A percentile compares a stretch with the other conserved stretches of the same genome.
phyloP scores from a whole-genome alignment of 2,329 filamentous ascomycete species.

The Botryotinia globosa region DNA sequence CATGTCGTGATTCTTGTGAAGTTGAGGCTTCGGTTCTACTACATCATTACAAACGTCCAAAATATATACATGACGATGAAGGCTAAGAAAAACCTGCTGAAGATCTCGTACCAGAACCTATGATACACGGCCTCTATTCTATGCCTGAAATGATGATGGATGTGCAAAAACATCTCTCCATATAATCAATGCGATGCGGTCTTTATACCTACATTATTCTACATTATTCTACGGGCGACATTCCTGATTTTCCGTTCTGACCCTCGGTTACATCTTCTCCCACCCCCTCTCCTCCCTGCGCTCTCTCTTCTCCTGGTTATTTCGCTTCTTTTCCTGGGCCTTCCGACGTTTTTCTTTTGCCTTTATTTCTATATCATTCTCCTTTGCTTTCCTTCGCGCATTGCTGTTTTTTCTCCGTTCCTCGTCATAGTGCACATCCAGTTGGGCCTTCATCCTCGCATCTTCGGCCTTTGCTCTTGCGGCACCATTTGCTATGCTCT shows the following conservation, averaged over 20 bases:
- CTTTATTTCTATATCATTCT: background rate
- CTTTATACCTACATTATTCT: background rate
- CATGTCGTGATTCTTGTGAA: background rate
- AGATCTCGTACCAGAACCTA: background rate
- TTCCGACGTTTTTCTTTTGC: slow-evolving; percentile 2
- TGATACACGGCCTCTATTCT: background rate
- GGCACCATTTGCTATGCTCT: background rate
- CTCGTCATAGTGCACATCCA: slow-evolving; percentile 5
- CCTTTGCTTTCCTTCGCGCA: background rate
- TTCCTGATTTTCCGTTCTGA: background rate
- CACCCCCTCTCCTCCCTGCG: background rate
- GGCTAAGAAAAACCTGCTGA: too few species aligned
- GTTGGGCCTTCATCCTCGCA: background rate
- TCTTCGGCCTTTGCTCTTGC: slow-evolving; percentile 1
- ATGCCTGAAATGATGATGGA: background rate
- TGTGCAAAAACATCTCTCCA: background rate
- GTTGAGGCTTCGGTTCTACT: background rate
- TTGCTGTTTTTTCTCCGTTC: slow-evolving; percentile 2
- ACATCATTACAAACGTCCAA: background rate
- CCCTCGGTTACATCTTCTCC: too few species aligned
- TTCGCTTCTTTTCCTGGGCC: background rate
- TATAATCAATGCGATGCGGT: background rate
- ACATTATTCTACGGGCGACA: too few species aligned
- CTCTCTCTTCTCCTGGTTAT: background rate
- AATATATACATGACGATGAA: background rate